Percentiles rank a stretch among this genome's conserved stretches.
phyloP scores from a whole-genome alignment of 148 eudicot genomes.

The Vaccinium macrocarpon region DNA sequence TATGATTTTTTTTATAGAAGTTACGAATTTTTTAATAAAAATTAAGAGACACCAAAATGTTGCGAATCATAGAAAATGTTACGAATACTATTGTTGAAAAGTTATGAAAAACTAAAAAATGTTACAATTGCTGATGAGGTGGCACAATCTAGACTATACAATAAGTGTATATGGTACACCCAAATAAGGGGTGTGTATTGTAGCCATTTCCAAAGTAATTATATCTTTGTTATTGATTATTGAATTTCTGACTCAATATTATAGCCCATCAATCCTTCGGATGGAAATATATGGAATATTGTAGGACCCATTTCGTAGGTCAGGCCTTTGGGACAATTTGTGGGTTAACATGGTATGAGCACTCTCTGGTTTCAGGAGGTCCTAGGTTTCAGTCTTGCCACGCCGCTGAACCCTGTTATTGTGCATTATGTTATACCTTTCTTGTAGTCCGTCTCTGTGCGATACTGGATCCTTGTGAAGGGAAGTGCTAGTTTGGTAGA shows the following conservation, averaged over 20 bases:
- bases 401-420: neutral
- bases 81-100: no score
- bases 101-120: no score
- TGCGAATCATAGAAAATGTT: no score
- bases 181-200: no score
- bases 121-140: no score
- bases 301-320: neutral
- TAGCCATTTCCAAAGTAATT: no score
- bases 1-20: no score
- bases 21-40: no score
- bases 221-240: neutral
- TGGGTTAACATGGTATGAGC: neutral
- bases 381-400: neutral
- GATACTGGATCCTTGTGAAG: neutral
- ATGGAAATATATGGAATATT: neutral
- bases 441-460: neutral
- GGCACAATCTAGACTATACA: no score
- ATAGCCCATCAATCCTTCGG: neutral
- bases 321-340: neutral
- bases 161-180: no score
- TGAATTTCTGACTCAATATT: neutral
- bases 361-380: neutral
- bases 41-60: no score
- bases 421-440: neutral
- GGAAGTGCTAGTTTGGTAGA: neutral